Evolutionary conservation across 306 rosid species (phyloP).

Genomic region (Lathyrus sativus): DNA sequence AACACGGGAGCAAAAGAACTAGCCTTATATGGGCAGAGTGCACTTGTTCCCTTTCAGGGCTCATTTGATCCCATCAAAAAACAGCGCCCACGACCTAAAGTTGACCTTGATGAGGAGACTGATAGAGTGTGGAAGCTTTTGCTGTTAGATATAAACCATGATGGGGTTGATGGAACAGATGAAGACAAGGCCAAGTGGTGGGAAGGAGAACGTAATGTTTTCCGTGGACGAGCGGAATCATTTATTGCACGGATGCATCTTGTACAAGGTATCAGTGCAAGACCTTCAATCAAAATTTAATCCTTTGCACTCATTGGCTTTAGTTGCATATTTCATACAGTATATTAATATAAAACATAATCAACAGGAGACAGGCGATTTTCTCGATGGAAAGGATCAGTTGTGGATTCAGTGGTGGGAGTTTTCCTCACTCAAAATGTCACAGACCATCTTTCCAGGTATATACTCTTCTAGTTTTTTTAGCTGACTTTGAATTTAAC

Average conservation of each 20-base stretch:
- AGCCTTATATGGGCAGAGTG: constrained; percentile 46
- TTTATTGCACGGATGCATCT: constrained; percentile 98
- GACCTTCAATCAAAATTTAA: constrained; percentile 23
- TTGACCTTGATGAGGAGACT: constrained; percentile 92
- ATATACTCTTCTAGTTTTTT: constrained; percentile 20
- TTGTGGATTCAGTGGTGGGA: constrained; percentile 95
- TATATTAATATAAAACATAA: constrained; percentile 32
- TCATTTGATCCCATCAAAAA: constrained; percentile 63
- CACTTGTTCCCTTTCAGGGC: constrained; percentile 60
- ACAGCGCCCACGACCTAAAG: constrained; percentile 79
- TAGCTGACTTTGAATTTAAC: constrained; percentile 16
- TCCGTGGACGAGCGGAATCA: constrained; percentile 89
- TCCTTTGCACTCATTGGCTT: constrained; percentile 12
- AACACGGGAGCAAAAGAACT: constrained; percentile 54
- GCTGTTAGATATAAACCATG: constrained; percentile 76
- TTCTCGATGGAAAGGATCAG: constrained; percentile 98
- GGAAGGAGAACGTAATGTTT: constrained; percentile 94
- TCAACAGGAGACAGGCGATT: constrained; percentile 95
- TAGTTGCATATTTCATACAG: constrained; percentile 15
- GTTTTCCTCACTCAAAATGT: constrained; percentile 99
- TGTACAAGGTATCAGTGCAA: constrained; percentile 80
- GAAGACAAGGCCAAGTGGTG: constrained; percentile 89
- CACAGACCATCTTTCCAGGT: constrained; percentile 98
- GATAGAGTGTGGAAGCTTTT: constrained; percentile 94
- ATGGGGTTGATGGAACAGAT: constrained; percentile 90